phyloP scores from a whole-genome alignment of 1,284 basidiomycete genomes.

The Amylostereum chailletii region DNA sequence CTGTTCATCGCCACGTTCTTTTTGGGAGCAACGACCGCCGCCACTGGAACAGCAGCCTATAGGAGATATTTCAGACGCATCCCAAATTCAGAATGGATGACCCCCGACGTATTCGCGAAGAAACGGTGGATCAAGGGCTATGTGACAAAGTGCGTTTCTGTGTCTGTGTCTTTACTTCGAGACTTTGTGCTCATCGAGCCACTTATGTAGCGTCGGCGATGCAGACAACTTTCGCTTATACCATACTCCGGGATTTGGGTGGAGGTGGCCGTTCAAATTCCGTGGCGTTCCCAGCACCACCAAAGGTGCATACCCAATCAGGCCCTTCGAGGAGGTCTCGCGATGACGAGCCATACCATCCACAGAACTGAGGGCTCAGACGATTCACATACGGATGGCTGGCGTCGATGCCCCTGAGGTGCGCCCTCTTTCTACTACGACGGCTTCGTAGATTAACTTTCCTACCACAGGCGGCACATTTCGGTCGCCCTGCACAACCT shows the following conservation, averaged over 20 bases:
- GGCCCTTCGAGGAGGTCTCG: not conserved
- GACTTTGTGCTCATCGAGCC: not conserved
- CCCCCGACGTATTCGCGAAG: slow-evolving; percentile 43
- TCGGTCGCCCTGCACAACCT: slow-evolving; percentile 70
- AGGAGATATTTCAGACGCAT: slow-evolving; percentile 52
- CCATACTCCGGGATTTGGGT: slow-evolving; percentile 75
- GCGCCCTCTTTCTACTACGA: not conserved
- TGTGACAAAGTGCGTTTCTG: slow-evolving; percentile 54
- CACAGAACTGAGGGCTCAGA: slow-evolving; percentile 67
- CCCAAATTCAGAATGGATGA: slow-evolving; percentile 55
- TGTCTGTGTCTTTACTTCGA: not conserved
- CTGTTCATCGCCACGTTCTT: slow-evolving; percentile 23
- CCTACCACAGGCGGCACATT: slow-evolving; percentile 54
- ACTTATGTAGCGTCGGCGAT: slow-evolving; percentile 72
- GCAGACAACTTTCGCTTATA: slow-evolving; percentile 76
- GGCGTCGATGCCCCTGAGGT: slow-evolving; percentile 84
- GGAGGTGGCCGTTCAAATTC: slow-evolving; percentile 64
- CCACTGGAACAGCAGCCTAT: slow-evolving; percentile 33
- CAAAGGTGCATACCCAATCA: slow-evolving; percentile 41
- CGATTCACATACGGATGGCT: slow-evolving; percentile 77
- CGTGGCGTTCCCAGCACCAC: slow-evolving; percentile 46
- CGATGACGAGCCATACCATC: not conserved
- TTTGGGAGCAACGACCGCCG: slow-evolving; percentile 33
- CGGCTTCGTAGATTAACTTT: not conserved
- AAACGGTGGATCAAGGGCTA: slow-evolving; percentile 62